These are phyloP conservation scores for Aspergillus chevalieri DNA, from an alignment of 2,329 filamentous ascomycete species.

Conservation along the genomic window DNA sequence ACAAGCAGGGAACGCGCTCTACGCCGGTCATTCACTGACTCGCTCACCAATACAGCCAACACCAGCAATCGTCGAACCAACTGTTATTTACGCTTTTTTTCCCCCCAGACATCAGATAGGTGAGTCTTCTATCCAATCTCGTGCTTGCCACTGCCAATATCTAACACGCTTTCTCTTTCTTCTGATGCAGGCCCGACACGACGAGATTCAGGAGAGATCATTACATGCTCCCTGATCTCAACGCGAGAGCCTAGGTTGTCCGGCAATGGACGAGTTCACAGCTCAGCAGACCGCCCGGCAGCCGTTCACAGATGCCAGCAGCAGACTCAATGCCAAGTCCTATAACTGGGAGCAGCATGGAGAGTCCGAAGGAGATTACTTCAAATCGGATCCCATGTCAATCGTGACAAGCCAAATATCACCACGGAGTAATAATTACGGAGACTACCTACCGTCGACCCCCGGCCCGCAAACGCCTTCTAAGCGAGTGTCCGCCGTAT, in stretches of 20 bases:
- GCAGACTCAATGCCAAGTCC: constrained; percentile 41
- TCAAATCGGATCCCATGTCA: constrained; percentile 23
- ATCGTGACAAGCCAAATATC: constrained; percentile 21
- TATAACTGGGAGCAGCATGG: constrained; percentile 10
- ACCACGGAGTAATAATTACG: constrained; percentile 32
- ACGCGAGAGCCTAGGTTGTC: constrained; percentile 8
- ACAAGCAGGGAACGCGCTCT: too few relatives aligned
- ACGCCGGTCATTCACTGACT: too few relatives aligned
- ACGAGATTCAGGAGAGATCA: too few relatives aligned
- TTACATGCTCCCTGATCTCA: too few relatives aligned
- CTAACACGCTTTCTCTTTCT: too few relatives aligned
- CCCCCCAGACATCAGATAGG: too few relatives aligned
- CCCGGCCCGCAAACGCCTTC: constrained; percentile 43
- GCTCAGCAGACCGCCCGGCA: constrained; percentile 17
- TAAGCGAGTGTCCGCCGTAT: constrained; percentile 49
- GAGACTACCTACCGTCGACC: constrained; percentile 50
- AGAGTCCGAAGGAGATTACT: constrained; percentile 5
- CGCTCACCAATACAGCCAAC: too few relatives aligned
- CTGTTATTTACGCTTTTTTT: too few relatives aligned
- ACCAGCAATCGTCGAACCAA: too few relatives aligned
- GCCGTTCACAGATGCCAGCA: constrained; percentile 46
- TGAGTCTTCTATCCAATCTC: too few relatives aligned
- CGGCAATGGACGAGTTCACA: constrained; percentile 19
- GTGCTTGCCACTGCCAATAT: too few relatives aligned
- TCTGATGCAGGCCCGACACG: too few relatives aligned